phyloP scores from a whole-genome alignment of 2,329 filamentous ascomycete species.

The Aspergillus sp. region DNA sequence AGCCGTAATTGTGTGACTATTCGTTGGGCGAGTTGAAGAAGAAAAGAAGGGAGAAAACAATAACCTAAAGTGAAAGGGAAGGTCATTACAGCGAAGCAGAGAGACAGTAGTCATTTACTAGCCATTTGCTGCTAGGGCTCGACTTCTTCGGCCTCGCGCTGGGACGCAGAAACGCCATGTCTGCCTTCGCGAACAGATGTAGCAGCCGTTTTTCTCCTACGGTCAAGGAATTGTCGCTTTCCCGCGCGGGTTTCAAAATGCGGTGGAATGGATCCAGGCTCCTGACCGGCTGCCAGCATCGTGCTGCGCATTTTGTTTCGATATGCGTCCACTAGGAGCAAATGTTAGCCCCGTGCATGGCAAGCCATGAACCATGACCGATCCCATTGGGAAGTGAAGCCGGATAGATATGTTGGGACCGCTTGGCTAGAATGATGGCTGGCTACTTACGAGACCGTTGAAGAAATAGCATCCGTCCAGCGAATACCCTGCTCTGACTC shows the following conservation, averaged over 20 bases:
- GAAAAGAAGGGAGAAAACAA: background rate
- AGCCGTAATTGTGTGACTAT: slow-evolving; percentile 10
- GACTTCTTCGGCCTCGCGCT: slow-evolving; percentile 39
- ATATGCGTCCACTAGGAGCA: slow-evolving; percentile 79
- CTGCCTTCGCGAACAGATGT: slow-evolving; percentile 13
- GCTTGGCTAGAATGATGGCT: background rate
- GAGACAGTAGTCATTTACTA: background rate
- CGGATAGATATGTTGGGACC: background rate
- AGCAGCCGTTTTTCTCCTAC: slow-evolving; percentile 21
- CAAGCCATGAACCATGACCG: background rate
- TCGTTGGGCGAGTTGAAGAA: background rate
- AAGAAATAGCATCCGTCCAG: slow-evolving; percentile 79
- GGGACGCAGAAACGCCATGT: slow-evolving; percentile 28
- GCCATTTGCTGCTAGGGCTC: slow-evolving; percentile 22
- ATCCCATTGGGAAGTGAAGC: background rate
- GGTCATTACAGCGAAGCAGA: background rate
- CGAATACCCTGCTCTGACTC: slow-evolving; percentile 91
- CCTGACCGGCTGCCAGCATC: slow-evolving; percentile 76
- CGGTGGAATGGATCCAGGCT: slow-evolving; percentile 70
- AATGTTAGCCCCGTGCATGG: background rate
- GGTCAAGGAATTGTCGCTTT: slow-evolving; percentile 72
- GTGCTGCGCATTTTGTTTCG: slow-evolving; percentile 85
- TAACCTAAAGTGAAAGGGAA: background rate
- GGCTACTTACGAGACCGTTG: slow-evolving; percentile 79
- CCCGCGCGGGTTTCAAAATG: slow-evolving; percentile 89